Conservation (phyloP, 2,329 filamentous ascomycete species). For the Scytalidium lignicola region DNA sequence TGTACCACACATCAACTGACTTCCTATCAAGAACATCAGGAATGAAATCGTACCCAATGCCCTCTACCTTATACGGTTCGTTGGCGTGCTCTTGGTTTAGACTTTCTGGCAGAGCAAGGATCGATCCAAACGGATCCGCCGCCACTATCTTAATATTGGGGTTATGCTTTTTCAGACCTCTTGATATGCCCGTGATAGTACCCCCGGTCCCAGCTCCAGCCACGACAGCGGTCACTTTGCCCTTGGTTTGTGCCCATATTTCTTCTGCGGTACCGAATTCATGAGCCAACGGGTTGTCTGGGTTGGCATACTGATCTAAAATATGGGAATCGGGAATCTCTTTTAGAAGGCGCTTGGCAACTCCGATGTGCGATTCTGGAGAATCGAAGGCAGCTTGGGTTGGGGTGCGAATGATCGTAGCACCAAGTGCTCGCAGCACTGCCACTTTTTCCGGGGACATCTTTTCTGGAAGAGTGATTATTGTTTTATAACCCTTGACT, state of each 20-base stretch:
- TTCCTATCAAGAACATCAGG: slow-evolving; percentile 84
- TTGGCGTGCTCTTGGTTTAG: slow-evolving; percentile 80
- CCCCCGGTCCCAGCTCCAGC: slow-evolving; percentile 94
- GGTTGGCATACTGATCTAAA: slow-evolving; percentile 90
- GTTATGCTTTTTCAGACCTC: slow-evolving; percentile 84
- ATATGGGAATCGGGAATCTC: slow-evolving; percentile 97
- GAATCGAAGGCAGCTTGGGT: slow-evolving; percentile 93
- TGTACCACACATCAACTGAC: slow-evolving; percentile 91
- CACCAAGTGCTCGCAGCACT: slow-evolving; percentile 86
- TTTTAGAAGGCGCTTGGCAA: slow-evolving; percentile 83
- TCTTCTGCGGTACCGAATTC: slow-evolving; percentile 93
- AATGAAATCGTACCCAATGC: slow-evolving; percentile 97
- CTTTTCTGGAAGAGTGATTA: slow-evolving; percentile 98
- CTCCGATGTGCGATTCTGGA: slow-evolving; percentile 95
- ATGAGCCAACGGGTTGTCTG: slow-evolving; percentile 88
- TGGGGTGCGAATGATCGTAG: slow-evolving; percentile 95
- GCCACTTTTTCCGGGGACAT: slow-evolving; percentile 99
- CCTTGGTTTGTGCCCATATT: slow-evolving; percentile 87
- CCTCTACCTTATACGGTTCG: slow-evolving; percentile 93
- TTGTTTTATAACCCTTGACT: slow-evolving; percentile 96
- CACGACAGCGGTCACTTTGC: slow-evolving; percentile 75
- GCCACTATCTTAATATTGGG: slow-evolving; percentile 80
- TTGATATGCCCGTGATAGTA: slow-evolving; percentile 85
- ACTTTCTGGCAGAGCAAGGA: slow-evolving; percentile 73
- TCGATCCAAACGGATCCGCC: slow-evolving; percentile 87